phyloP scores from a whole-genome alignment of 352 stramenopile species.

The Albugo laibachii region DNA sequence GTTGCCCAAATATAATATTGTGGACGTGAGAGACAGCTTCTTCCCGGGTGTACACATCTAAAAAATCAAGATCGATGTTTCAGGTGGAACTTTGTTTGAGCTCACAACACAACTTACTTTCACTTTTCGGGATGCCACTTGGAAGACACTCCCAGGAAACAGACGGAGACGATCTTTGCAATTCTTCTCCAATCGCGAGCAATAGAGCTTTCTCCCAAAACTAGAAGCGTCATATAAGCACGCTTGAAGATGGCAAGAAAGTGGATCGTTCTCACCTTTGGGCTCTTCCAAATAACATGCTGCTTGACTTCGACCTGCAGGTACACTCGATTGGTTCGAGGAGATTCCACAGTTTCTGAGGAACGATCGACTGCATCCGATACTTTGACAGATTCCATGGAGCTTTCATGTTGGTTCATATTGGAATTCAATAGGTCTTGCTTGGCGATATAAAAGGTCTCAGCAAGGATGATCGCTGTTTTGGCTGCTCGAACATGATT shows the following conservation, averaged over 20 bases:
- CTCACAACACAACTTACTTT: slow-evolving; percentile 12
- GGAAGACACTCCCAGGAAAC: slow-evolving; percentile 65
- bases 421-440: slow-evolving; percentile 12
- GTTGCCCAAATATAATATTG: slow-evolving; percentile 77
- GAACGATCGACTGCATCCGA: neutral
- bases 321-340: slow-evolving; percentile 33
- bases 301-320: slow-evolving; percentile 71
- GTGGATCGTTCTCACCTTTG: slow-evolving; percentile 15
- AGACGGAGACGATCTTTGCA: slow-evolving; percentile 52
- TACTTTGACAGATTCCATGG: no score
- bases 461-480: slow-evolving; percentile 72
- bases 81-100: neutral
- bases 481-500: slow-evolving; percentile 72
- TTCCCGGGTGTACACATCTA: slow-evolving; percentile 39
- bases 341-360: neutral
- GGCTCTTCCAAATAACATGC: slow-evolving; percentile 69
- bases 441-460: slow-evolving; percentile 49
- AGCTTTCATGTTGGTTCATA: no score
- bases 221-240: slow-evolving; percentile 7
- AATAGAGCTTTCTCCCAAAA: slow-evolving; percentile 78
- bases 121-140: slow-evolving; percentile 22
- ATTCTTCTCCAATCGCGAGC: slow-evolving; percentile 60
- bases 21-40: slow-evolving; percentile 66
- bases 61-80: neutral
- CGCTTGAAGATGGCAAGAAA: neutral